A percentile compares a stretch with the other conserved stretches of the same genome.
Conservation (phyloP, 495 filamentous ascomycete genomes). For the Penicillium arizonense region DNA sequence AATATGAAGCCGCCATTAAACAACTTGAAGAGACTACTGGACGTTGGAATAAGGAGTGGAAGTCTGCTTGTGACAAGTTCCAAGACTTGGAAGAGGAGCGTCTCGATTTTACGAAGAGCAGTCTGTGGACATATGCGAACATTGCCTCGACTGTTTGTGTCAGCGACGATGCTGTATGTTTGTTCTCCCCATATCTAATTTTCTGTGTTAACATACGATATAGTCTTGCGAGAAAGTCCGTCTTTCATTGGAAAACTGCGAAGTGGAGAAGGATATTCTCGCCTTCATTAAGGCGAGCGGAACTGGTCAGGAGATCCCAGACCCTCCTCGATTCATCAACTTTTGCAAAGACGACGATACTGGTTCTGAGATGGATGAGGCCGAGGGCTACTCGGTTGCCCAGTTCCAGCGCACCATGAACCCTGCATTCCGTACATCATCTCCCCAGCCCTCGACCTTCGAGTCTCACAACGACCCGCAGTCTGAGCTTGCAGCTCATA, state of each 20-base stretch:
- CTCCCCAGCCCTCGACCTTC: conserved; percentile 80
- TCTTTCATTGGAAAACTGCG: conserved; percentile 90
- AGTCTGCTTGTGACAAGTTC: conserved; percentile 96
- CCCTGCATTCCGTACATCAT: conserved; percentile 89
- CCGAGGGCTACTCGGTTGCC: conserved; percentile 85
- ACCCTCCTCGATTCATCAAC: conserved; percentile 97
- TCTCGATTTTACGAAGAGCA: conserved; percentile 94
- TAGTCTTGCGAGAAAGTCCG: conserved; percentile 93
- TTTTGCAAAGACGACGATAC: conserved; percentile 89
- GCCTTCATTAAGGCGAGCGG: conserved; percentile 85
- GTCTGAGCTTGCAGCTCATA: conserved; percentile 61
- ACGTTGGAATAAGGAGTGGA: conserved; percentile 98
- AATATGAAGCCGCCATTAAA: conserved; percentile 92
- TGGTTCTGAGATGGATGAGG: conserved; percentile 78
- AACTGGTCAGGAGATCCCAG: conserved; percentile 96
- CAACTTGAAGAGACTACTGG: conserved; percentile 92
- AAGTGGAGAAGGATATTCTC: conserved; percentile 93
- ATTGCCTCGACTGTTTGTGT: conserved; percentile 98
- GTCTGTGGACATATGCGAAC: conserved; percentile 96
- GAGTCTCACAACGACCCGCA: conserved; percentile 87
- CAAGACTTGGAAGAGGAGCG: conserved; percentile 98
- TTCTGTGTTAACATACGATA: conserved; percentile 17
- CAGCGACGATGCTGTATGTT: conserved; percentile 82
- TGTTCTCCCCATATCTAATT: background rate
- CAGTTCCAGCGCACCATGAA: conserved; percentile 96